phyloP scores from a whole-genome alignment of 495 filamentous ascomycete species.

The Annulohypoxylon bovei region DNA sequence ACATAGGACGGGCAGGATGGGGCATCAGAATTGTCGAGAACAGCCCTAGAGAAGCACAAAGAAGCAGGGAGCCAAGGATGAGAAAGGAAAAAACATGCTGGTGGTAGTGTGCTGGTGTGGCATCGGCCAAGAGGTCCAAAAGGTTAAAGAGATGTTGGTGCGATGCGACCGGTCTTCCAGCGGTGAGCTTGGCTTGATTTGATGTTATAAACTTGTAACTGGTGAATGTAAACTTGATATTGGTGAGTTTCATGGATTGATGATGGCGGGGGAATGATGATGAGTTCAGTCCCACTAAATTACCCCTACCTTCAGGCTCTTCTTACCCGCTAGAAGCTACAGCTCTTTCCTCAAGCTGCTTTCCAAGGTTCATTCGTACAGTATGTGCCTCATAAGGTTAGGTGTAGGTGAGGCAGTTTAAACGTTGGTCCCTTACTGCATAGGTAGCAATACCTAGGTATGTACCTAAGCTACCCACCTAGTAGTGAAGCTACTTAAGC shows the following conservation, averaged over 20 bases:
- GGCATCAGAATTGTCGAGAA: constrained; percentile 29
- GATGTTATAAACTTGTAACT: constrained; percentile 7
- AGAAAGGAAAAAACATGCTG: background rate
- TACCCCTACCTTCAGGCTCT: background rate
- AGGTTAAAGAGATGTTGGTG: constrained; percentile 3
- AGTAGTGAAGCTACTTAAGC: too few species aligned
- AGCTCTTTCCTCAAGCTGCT: background rate
- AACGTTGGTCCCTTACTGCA: constrained; percentile 9
- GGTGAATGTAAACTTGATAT: background rate
- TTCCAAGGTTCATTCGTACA: background rate
- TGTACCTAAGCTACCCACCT: too few species aligned
- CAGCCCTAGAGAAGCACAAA: background rate
- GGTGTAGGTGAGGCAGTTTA: too few species aligned
- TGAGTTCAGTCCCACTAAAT: background rate
- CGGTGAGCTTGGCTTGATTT: constrained; percentile 28
- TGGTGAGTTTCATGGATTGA: background rate
- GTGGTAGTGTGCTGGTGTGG: constrained; percentile 8
- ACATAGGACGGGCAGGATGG: background rate
- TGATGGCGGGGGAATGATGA: background rate
- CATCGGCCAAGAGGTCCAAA: constrained; percentile 22
- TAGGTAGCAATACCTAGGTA: too few species aligned
- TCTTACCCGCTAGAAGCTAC: background rate
- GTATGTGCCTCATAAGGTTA: background rate
- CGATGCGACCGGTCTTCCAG: constrained; percentile 20
- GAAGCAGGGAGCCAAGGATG: constrained; percentile 16